These are phyloP conservation scores for Xylariaceae sp. DNA, from an alignment of 2,329 filamentous ascomycete genomes.

Conservation along the genomic window DNA sequence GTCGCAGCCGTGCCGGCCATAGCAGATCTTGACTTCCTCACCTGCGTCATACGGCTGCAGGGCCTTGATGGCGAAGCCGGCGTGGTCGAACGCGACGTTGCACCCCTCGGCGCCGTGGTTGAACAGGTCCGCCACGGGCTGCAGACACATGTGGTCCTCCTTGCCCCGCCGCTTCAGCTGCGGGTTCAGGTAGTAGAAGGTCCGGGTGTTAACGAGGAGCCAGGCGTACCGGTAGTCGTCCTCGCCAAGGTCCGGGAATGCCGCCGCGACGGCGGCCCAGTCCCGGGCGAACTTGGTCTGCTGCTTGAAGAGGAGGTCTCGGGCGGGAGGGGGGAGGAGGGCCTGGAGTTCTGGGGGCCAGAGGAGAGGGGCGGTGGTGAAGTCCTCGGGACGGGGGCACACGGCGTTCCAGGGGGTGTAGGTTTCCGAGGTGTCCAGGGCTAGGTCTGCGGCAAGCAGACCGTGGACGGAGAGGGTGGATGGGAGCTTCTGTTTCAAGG, in stretches of 20 bases:
- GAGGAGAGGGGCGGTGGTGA: conserved; percentile 46
- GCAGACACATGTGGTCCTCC: conserved; percentile 63
- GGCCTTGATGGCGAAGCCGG: conserved; percentile 52
- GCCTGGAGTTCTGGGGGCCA: conserved; percentile 43
- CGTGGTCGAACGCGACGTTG: conserved; percentile 43
- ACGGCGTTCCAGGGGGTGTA: conserved; percentile 60
- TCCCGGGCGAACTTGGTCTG: conserved; percentile 45
- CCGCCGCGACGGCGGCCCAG: conserved; percentile 38
- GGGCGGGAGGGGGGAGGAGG: conserved; percentile 41
- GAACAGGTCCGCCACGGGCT: conserved; percentile 70
- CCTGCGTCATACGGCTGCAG: conserved; percentile 46
- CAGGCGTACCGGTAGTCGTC: conserved; percentile 48
- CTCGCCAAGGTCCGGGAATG: conserved; percentile 33
- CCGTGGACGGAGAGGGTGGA: conserved; percentile 61
- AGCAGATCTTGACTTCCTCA: conserved; percentile 65
- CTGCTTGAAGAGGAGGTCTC: conserved; percentile 50
- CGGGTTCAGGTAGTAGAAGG: conserved; percentile 53
- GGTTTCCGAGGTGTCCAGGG: conserved; percentile 44
- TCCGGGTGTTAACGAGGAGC: conserved; percentile 59
- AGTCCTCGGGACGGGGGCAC: conserved; percentile 60
- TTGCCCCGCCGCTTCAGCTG: conserved; percentile 37
- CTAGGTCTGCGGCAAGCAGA: conserved; percentile 65
- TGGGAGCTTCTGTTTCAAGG: conserved; percentile 48
- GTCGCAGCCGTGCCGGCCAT: conserved; percentile 68
- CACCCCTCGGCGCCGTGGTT: conserved; percentile 52